A percentile compares a stretch with the other conserved stretches of the same genome.
phyloP scores from a whole-genome alignment of 495 filamentous ascomycete species.

The Oidiodendron maius region DNA sequence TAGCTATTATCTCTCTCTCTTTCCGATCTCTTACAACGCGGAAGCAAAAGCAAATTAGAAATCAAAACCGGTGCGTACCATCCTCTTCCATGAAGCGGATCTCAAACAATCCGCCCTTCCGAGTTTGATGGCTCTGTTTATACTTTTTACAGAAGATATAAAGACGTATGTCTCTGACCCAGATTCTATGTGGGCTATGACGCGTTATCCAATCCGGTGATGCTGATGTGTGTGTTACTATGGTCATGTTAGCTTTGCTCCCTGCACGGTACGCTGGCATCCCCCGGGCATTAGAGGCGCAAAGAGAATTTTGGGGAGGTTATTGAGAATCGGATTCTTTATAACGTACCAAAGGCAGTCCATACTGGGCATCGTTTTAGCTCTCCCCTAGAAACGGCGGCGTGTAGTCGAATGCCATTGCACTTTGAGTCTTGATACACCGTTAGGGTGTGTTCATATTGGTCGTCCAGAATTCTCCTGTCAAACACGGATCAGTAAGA shows the following conservation, averaged over 20 bases:
- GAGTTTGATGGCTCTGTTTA: slow-evolving; percentile 16
- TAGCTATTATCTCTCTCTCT: background rate
- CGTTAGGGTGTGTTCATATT: slow-evolving; percentile 63
- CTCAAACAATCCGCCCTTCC: slow-evolving; percentile 19
- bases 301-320: background rate
- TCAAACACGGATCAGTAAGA: background rate
- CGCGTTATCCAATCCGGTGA: slow-evolving; percentile 52
- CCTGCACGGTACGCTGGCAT: background rate
- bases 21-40: background rate
- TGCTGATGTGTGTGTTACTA: slow-evolving; percentile 54
- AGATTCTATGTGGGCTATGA: slow-evolving; percentile 43
- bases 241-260: background rate
- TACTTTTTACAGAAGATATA: slow-evolving; percentile 62
- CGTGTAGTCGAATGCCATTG: slow-evolving; percentile 50
- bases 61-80: slow-evolving; percentile 10
- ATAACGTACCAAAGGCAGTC: slow-evolving; percentile 59
- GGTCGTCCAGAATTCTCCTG: slow-evolving; percentile 68
- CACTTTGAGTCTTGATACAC: slow-evolving; percentile 64
- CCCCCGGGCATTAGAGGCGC: background rate
- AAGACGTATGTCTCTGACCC: slow-evolving; percentile 54
- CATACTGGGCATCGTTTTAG: slow-evolving; percentile 56
- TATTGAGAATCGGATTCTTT: background rate
- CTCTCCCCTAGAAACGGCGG: slow-evolving; percentile 43
- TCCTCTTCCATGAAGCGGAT: slow-evolving; percentile 16
- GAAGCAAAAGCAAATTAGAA: background rate